Percentiles rank a stretch among this genome's conserved stretches.
These are phyloP conservation scores for Globisporangium okanoganense DNA, from an alignment of 352 stramenopile genomes.

Conservation along the genomic window DNA sequence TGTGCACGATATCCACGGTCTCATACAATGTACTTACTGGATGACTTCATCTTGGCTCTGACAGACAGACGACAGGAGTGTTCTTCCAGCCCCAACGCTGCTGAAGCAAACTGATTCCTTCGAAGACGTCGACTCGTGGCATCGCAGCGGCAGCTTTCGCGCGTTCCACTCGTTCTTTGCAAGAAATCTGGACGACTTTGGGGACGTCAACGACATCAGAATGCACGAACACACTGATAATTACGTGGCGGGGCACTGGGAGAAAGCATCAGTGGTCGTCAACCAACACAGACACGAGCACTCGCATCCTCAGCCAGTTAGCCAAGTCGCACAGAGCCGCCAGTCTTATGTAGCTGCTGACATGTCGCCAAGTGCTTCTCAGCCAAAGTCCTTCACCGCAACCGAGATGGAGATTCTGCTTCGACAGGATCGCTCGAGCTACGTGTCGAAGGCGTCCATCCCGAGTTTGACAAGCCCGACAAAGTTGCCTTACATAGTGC, in stretches of 20 bases:
- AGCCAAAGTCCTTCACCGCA: constrained; percentile 7
- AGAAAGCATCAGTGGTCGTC: not conserved
- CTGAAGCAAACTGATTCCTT: constrained; percentile 16
- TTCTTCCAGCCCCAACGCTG: constrained; percentile 13
- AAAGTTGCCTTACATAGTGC: constrained; percentile 44
- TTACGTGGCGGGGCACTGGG: not conserved
- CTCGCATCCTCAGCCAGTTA: not conserved
- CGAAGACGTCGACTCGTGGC: constrained; percentile 21
- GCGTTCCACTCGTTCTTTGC: constrained; percentile 53
- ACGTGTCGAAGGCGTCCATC: not conserved
- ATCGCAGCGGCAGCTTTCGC: constrained; percentile 28
- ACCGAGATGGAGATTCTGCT: constrained; percentile 13
- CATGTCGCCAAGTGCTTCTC: not conserved
- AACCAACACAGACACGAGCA: constrained; percentile 1
- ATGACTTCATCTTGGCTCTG: not conserved
- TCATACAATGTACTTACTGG: not conserved
- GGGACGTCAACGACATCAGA: not conserved
- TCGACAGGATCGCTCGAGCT: not conserved
- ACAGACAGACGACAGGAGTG: constrained; percentile 3
- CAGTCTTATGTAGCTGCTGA: not conserved
- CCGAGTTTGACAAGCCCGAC: constrained; percentile 14
- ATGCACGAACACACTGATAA: not conserved
- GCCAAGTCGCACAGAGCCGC: not conserved
- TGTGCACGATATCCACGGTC: not conserved
- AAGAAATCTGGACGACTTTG: constrained; percentile 9